Conservation (phyloP, 768 basidiomycete genomes). For the Phylloporus arenicola region DNA sequence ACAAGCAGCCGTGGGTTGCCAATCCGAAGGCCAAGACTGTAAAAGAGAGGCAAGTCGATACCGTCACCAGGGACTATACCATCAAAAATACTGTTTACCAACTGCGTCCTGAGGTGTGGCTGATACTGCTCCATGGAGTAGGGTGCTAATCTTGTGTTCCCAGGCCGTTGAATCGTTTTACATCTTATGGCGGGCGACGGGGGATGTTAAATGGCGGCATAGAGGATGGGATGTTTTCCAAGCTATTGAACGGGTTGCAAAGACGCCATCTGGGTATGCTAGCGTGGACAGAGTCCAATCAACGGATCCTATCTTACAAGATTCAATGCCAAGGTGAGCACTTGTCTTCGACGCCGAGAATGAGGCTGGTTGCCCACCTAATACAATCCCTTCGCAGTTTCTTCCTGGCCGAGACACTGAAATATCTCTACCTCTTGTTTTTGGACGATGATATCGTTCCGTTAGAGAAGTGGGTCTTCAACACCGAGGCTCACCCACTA, state of each 20-base stretch:
- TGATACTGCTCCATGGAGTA: background rate
- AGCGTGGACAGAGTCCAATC: slow-evolving; percentile 46
- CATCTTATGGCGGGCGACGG: slow-evolving; percentile 65
- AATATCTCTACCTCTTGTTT: slow-evolving; percentile 72
- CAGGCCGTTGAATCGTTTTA: slow-evolving; percentile 74
- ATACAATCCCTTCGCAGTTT: slow-evolving; percentile 29
- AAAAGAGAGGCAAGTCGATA: slow-evolving; percentile 18
- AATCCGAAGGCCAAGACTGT: slow-evolving; percentile 16
- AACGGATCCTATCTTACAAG: slow-evolving; percentile 34
- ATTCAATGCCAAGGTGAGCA: slow-evolving; percentile 73
- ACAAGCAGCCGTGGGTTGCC: slow-evolving; percentile 29
- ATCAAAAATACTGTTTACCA: slow-evolving; percentile 45
- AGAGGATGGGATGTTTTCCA: slow-evolving; percentile 69
- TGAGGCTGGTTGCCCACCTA: background rate
- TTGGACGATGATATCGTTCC: slow-evolving; percentile 55
- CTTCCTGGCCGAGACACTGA: slow-evolving; percentile 58
- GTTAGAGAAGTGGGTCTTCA: slow-evolving; percentile 54
- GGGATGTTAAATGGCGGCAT: slow-evolving; percentile 62
- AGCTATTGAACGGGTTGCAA: slow-evolving; percentile 56
- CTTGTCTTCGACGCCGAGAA: background rate
- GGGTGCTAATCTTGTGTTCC: background rate
- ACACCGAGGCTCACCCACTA: slow-evolving; percentile 74
- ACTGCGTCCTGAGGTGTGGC: slow-evolving; percentile 63
- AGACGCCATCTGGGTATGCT: slow-evolving; percentile 58
- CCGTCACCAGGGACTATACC: slow-evolving; percentile 48